Conservation (phyloP, 1,139 yeast species). For the Kluyveromyces sp. region DNA sequence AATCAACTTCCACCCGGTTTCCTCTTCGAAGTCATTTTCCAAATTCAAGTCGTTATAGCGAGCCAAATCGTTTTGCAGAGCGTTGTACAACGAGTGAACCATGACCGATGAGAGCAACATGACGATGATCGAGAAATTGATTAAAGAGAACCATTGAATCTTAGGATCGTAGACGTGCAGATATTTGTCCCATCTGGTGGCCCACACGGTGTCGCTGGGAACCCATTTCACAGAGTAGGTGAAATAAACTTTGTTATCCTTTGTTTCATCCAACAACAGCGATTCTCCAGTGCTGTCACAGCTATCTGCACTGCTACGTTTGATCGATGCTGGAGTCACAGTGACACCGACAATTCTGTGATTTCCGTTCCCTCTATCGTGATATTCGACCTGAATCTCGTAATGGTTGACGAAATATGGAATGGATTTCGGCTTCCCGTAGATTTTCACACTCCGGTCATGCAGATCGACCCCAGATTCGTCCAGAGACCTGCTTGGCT, state of each 20-base stretch:
- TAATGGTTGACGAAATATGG: constrained; percentile 74
- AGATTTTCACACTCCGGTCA: constrained; percentile 14
- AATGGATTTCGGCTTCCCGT: constrained; percentile 13
- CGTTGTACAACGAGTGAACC: constrained; percentile 70
- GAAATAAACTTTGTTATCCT: constrained; percentile 43
- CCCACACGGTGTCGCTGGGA: constrained; percentile 78
- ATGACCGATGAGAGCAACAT: constrained; percentile 70
- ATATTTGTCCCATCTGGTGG: constrained; percentile 98
- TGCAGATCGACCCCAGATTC: not conserved
- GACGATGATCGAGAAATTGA: constrained; percentile 79
- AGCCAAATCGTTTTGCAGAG: constrained; percentile 77
- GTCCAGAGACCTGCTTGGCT: constrained; percentile 16
- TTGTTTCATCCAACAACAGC: constrained; percentile 38
- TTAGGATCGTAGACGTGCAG: constrained; percentile 86
- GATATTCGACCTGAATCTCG: constrained; percentile 74
- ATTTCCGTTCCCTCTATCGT: constrained; percentile 57
- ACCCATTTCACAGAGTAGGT: constrained; percentile 61
- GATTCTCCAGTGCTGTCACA: constrained; percentile 36
- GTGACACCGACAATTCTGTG: constrained; percentile 88
- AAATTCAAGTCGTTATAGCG: constrained; percentile 84
- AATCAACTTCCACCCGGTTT: constrained; percentile 94
- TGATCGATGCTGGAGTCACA: constrained; percentile 62
- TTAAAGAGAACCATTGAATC: constrained; percentile 90
- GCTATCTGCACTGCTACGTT: constrained; percentile 36
- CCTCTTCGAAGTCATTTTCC: constrained; percentile 85